phyloP scores from a whole-genome alignment of 1,284 basidiomycete species.

The Cryptococcus sp. region DNA sequence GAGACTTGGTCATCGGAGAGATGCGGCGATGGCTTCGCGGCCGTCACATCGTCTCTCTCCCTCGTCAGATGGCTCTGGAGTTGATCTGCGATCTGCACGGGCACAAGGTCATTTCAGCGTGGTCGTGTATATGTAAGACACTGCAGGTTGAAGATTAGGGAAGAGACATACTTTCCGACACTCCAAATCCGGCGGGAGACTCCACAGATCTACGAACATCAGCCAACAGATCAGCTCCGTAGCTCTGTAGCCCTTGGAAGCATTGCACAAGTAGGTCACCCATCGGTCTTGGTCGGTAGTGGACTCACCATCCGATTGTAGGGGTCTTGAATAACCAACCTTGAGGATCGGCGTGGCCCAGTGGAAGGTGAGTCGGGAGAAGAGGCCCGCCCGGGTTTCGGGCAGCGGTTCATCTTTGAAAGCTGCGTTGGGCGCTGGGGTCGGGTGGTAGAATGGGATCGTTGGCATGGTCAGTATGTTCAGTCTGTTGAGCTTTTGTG shows the following conservation, averaged over 20 bases:
- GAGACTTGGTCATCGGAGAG: too few relatives aligned
- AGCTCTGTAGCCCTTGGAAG: not conserved
- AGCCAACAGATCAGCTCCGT: slow-evolving; percentile 1
- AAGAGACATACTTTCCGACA: slow-evolving; percentile 19
- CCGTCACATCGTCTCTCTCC: too few relatives aligned
- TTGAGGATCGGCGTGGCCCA: slow-evolving; percentile 36
- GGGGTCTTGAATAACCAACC: slow-evolving; percentile 31
- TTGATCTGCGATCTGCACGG: slow-evolving; percentile 12
- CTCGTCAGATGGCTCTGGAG: slow-evolving; percentile 5
- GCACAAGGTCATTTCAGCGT: too few relatives aligned
- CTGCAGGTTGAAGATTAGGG: not conserved
- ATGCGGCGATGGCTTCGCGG: too few relatives aligned
- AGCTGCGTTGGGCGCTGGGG: slow-evolving; percentile 22
- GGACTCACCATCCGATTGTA: slow-evolving; percentile 33
- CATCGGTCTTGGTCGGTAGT: not conserved
- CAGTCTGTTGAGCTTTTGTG: too few relatives aligned
- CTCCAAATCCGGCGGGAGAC: slow-evolving; percentile 20
- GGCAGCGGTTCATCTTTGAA: slow-evolving; percentile 27
- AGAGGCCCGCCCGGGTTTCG: slow-evolving; percentile 12
- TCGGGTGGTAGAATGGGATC: slow-evolving; percentile 32
- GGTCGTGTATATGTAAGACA: not conserved
- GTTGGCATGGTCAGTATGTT: slow-evolving; percentile 21
- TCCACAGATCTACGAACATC: slow-evolving; percentile 28
- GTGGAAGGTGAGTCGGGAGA: slow-evolving; percentile 28
- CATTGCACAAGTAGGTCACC: too few relatives aligned